A percentile compares a stretch with the other conserved stretches of the same genome.
These are phyloP conservation scores for Ceratobasidium theobromae DNA, from an alignment of 1,284 basidiomycete species.

Conservation along the genomic window DNA sequence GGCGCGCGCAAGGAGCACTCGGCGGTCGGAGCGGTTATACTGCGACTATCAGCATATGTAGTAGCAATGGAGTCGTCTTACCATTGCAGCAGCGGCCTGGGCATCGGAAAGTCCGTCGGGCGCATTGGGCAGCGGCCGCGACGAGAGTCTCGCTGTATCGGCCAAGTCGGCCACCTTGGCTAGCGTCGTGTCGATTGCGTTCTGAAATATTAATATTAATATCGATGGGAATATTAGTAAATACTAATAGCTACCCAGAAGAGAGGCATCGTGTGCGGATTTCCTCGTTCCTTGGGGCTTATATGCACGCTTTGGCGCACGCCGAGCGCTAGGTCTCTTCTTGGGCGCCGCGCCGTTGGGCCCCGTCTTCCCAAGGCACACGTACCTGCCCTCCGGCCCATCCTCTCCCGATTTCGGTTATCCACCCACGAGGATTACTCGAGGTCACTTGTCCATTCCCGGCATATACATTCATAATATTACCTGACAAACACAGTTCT, in stretches of 20 bases:
- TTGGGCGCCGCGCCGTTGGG: too few relatives aligned
- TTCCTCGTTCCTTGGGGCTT: not conserved
- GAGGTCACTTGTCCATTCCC: too few relatives aligned
- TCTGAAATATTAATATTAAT: not conserved
- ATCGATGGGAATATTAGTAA: not conserved
- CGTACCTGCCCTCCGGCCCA: too few relatives aligned
- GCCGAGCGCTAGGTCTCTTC: too few relatives aligned
- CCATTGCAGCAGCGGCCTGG: constrained; percentile 33
- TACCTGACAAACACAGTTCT: too few relatives aligned
- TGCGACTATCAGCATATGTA: not conserved
- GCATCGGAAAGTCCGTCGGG: constrained; percentile 37
- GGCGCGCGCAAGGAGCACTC: not conserved
- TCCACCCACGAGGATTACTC: too few relatives aligned
- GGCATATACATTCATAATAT: too few relatives aligned
- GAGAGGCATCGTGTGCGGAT: constrained; percentile 1
- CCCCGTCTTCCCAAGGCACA: too few relatives aligned
- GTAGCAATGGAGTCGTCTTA: not conserved
- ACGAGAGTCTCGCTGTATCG: constrained; percentile 31
- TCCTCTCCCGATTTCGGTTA: too few relatives aligned
- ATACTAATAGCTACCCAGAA: not conserved
- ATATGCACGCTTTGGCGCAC: not conserved
- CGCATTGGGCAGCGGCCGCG: constrained; percentile 28
- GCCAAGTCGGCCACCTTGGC: not conserved
- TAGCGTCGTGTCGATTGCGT: constrained; percentile 5
- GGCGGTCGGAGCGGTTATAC: constrained; percentile 25